A percentile compares a stretch with the other conserved stretches of the same genome.
Conservation (phyloP, 2,329 filamentous ascomycete genomes). For the Fusarium falciforme region DNA sequence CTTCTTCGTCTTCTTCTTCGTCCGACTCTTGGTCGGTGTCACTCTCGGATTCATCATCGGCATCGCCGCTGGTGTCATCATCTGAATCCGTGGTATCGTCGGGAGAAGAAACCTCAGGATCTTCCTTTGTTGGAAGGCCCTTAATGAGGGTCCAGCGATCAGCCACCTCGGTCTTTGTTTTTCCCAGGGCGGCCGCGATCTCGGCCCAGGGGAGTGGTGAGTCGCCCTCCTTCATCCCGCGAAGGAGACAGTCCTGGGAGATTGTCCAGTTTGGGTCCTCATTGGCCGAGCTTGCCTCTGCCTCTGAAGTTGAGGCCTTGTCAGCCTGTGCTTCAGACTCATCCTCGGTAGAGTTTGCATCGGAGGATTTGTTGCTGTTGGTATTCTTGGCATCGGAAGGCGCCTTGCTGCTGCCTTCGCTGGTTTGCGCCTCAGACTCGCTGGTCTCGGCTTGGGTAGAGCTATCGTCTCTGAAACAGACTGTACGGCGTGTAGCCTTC, state of each 20-base stretch:
- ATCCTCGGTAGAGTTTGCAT: constrained; percentile 5
- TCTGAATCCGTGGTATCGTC: neutral
- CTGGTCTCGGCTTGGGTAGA: neutral
- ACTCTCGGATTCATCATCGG: constrained; percentile 6
- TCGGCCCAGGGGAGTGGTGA: constrained; percentile 45
- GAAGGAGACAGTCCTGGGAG: constrained; percentile 50
- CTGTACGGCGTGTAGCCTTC: neutral
- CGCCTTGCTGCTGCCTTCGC: neutral
- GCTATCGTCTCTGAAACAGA: constrained; percentile 7
- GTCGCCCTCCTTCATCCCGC: constrained; percentile 48
- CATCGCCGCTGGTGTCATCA: neutral
- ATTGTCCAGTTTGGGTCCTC: constrained; percentile 45
- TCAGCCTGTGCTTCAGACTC: constrained; percentile 6
- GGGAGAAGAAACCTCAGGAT: neutral
- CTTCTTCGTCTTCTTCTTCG: neutral
- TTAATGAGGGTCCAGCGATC: constrained; percentile 49
- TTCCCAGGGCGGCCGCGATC: constrained; percentile 45
- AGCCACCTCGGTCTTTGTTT: constrained; percentile 45
- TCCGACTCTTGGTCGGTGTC: neutral
- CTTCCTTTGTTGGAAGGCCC: constrained; percentile 14
- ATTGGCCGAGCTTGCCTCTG: neutral
- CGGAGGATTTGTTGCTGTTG: neutral
- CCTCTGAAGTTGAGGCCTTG: neutral
- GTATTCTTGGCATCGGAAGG: neutral
- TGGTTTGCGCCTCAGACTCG: neutral